Evolutionary conservation across 108 stramenopile species (phyloP).

Genomic region (Skeletonema tropicum): DNA sequence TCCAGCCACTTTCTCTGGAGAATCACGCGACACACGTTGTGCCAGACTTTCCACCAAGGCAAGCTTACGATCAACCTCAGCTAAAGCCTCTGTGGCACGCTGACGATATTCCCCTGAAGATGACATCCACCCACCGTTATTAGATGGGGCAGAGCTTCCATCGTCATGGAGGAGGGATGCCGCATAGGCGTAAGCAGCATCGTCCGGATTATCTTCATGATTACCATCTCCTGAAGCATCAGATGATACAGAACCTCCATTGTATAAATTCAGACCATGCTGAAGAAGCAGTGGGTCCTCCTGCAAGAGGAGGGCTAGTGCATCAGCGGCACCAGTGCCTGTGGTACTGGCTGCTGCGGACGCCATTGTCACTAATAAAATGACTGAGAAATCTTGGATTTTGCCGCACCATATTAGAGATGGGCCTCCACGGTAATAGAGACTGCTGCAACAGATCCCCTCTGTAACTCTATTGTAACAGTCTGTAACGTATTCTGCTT

Average conservation of each 20-base stretch:
- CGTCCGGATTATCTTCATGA: constrained; percentile 18
- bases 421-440: too few relatives aligned
- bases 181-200: constrained; percentile 71
- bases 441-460: too few relatives aligned
- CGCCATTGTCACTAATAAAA: not conserved
- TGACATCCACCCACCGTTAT: constrained; percentile 34
- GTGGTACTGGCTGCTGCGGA: constrained; percentile 11
- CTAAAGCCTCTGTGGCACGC: constrained; percentile 73
- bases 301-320: constrained; percentile 66
- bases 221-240: constrained; percentile 2
- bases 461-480: too few relatives aligned
- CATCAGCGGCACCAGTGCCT: constrained; percentile 56
- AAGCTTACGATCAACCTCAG: constrained; percentile 80
- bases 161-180: constrained; percentile 65
- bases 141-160: not conserved
- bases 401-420: too few relatives aligned
- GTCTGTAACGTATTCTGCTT: not conserved
- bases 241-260: not conserved
- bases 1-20: constrained; percentile 79
- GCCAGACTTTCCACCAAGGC: constrained; percentile 79
- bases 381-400: too few relatives aligned
- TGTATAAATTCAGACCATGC: constrained; percentile 47
- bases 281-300: constrained; percentile 74
- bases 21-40: constrained; percentile 70
- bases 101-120: constrained; percentile 47